Conservation (phyloP, 2,329 filamentous ascomycete genomes). For the Saccharata proteae region DNA sequence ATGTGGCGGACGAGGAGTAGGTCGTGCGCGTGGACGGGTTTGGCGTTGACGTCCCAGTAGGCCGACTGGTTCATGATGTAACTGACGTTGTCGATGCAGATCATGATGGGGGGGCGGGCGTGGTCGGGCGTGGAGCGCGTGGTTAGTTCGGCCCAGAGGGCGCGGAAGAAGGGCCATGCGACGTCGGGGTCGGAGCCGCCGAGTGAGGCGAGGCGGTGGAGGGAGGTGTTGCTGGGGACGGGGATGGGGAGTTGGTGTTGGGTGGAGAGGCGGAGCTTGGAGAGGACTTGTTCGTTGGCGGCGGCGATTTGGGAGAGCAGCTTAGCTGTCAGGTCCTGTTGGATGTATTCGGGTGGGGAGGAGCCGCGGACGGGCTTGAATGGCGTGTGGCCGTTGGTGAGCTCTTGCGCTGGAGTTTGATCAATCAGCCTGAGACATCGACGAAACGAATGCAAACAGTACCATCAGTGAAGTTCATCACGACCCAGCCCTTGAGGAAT, state of each 20-base stretch:
- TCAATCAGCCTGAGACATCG: background rate
- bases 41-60: constrained; percentile 60
- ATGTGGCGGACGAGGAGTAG: constrained; percentile 66
- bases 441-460: constrained; percentile 14
- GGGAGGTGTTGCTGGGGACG: constrained; percentile 45
- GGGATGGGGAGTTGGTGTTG: constrained; percentile 47
- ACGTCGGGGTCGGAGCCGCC: constrained; percentile 63
- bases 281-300: constrained; percentile 58
- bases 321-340: constrained; percentile 64
- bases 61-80: constrained; percentile 69
- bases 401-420: constrained; percentile 54
- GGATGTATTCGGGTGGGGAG: constrained; percentile 50
- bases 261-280: constrained; percentile 36
- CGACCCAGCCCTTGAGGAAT: constrained; percentile 74
- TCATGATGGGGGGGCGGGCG: constrained; percentile 51
- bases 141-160: constrained; percentile 69
- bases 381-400: constrained; percentile 67
- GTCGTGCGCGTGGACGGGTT: constrained; percentile 76
- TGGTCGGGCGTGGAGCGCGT: constrained; percentile 26
- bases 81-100: constrained; percentile 66
- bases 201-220: constrained; percentile 54
- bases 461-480: constrained; percentile 86
- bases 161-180: constrained; percentile 69
- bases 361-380: constrained; percentile 57
- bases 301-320: constrained; percentile 61